These are phyloP conservation scores for Millerozyma acaciae DNA, from an alignment of 805 yeast species.

Conservation along the genomic window DNA sequence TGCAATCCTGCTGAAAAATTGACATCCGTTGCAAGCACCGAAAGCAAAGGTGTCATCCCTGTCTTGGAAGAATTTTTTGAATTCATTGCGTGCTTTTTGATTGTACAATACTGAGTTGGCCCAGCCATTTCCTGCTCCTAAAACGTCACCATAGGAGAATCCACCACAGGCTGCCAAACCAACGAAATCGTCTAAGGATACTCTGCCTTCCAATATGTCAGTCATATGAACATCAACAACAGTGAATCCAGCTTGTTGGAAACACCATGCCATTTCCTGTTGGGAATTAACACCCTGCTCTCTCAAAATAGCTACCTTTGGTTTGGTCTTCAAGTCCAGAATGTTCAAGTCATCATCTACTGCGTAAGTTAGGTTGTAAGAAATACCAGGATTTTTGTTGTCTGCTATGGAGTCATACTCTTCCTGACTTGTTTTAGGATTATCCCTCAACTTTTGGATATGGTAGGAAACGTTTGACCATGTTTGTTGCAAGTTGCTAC, in stretches of 20 bases:
- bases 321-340: conserved; percentile 42
- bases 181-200: conserved; percentile 70
- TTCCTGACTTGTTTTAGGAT: conserved; percentile 85
- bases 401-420: conserved; percentile 74
- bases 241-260: conserved; percentile 91
- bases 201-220: conserved; percentile 73
- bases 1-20: conserved; percentile 83
- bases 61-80: conserved; percentile 74
- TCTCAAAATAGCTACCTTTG: conserved; percentile 92
- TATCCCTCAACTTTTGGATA: conserved; percentile 89
- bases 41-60: conserved; percentile 92
- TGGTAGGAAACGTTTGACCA: conserved; percentile 90
- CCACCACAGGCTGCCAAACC: conserved; percentile 99
- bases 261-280: conserved; percentile 97
- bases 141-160: conserved; percentile 96
- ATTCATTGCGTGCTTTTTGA: conserved; percentile 70
- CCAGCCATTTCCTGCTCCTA: conserved; percentile 99
- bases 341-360: conserved; percentile 48
- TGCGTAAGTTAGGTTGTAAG: conserved; percentile 71
- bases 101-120: conserved; percentile 92
- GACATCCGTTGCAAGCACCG: conserved; percentile 99
- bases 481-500: conserved; percentile 70
- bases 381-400: conserved; percentile 85
- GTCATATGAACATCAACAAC: conserved; percentile 97
- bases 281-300: conserved; percentile 99